phyloP scores from a whole-genome alignment of 495 filamentous ascomycete species.

The Chlorociboria aeruginascens region DNA sequence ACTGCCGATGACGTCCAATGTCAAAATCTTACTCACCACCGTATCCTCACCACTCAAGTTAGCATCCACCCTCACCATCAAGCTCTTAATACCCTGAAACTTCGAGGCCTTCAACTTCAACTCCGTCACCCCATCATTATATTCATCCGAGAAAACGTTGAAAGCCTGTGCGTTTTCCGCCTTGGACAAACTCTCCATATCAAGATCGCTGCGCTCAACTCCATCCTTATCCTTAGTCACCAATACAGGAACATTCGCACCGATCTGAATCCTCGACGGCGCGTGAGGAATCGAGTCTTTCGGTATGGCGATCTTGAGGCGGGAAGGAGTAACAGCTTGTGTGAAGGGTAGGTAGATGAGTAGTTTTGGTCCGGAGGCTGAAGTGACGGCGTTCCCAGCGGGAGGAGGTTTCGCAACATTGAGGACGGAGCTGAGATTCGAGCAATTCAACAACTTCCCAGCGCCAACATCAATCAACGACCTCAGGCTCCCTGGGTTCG shows the following conservation, averaged over 20 bases:
- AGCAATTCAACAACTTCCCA: slow-evolving; percentile 4
- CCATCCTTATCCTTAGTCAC: slow-evolving; percentile 8
- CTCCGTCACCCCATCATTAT: slow-evolving; percentile 8
- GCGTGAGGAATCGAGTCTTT: slow-evolving; percentile 12
- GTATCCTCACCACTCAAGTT: slow-evolving; percentile 15
- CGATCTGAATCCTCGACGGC: slow-evolving; percentile 15
- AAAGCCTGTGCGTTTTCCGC: slow-evolving; percentile 14
- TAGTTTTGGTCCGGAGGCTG: slow-evolving; percentile 1
- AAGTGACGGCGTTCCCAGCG: slow-evolving; percentile 10
- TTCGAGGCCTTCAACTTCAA: slow-evolving; percentile 16
- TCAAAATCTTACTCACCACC: slow-evolving; percentile 11
- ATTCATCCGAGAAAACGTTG: slow-evolving; percentile 16
- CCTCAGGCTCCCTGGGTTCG: slow-evolving; percentile 3
- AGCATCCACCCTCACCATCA: slow-evolving; percentile 14
- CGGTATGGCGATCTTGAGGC: slow-evolving; percentile 9
- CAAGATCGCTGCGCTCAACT: slow-evolving; percentile 12
- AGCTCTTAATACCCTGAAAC: slow-evolving; percentile 14
- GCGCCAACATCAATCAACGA: slow-evolving; percentile 9
- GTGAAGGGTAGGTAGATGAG: slow-evolving; percentile 14
- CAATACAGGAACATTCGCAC: slow-evolving; percentile 12
- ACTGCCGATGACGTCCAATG: slow-evolving; percentile 11
- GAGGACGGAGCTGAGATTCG: slow-evolving; percentile 8
- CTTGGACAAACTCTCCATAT: slow-evolving; percentile 11
- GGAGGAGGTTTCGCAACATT: slow-evolving; percentile 15
- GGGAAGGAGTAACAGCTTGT: slow-evolving; percentile 5